phyloP scores from a whole-genome alignment of 352 stramenopile species.

The Pythium oligandrum region DNA sequence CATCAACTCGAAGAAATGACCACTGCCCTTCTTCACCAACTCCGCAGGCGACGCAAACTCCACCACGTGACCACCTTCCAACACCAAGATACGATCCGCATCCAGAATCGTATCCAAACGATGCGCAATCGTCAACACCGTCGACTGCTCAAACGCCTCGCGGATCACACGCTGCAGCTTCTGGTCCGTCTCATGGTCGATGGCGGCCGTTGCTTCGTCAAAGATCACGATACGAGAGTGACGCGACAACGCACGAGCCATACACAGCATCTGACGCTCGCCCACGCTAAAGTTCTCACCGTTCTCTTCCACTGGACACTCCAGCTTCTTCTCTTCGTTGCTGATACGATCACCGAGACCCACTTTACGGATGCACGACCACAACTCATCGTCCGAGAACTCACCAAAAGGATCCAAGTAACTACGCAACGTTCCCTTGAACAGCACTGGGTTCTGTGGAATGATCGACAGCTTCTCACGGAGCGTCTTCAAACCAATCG shows the following conservation, averaged over 20 bases:
- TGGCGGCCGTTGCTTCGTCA: constrained; percentile 56
- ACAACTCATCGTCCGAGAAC: constrained; percentile 66
- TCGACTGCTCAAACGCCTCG: constrained; percentile 85
- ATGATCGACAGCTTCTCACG: constrained; percentile 89
- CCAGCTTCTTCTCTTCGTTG: constrained; percentile 43
- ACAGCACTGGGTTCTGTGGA: constrained; percentile 90
- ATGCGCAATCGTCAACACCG: constrained; percentile 95
- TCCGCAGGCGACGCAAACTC: constrained; percentile 77
- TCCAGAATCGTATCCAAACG: constrained; percentile 97
- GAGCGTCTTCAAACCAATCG: constrained; percentile 74
- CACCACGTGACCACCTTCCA: constrained; percentile 76
- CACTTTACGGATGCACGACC: constrained; percentile 36
- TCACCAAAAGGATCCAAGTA: constrained; percentile 90
- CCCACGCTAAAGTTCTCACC: constrained; percentile 92
- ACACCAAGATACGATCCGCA: constrained; percentile 88
- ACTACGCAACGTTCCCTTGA: constrained; percentile 84
- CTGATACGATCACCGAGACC: constrained; percentile 49
- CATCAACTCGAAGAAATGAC: constrained; percentile 44
- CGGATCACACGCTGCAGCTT: constrained; percentile 66
- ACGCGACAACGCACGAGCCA: constrained; percentile 84
- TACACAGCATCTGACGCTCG: constrained; percentile 89
- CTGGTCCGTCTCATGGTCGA: constrained; percentile 75
- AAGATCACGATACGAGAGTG: constrained; percentile 63
- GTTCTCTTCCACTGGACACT: constrained; percentile 85
- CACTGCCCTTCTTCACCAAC: constrained; percentile 32